phyloP scores from a whole-genome alignment of 1,284 basidiomycete species.

The Cystobasidiaceae sp. region DNA sequence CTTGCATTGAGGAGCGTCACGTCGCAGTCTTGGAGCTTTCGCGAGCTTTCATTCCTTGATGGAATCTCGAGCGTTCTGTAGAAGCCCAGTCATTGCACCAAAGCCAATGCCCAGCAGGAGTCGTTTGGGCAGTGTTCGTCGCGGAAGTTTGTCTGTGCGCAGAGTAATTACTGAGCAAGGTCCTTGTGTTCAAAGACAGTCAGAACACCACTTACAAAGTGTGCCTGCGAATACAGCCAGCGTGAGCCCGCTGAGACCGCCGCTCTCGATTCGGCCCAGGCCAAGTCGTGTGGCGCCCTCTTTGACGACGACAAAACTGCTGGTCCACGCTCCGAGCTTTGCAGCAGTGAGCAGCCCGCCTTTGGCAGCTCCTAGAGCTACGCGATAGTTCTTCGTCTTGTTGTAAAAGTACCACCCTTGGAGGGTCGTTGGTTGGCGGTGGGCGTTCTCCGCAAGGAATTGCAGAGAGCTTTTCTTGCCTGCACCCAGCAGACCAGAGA shows the following conservation, averaged over 20 bases:
- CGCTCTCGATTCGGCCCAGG: conserved; percentile 30
- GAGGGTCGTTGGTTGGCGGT: conserved; percentile 70
- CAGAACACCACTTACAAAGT: conserved; percentile 34
- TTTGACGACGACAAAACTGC: conserved; percentile 35
- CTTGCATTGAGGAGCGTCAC: no score
- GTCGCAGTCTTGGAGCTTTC: neutral
- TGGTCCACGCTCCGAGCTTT: conserved; percentile 52
- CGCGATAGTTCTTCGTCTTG: conserved; percentile 82
- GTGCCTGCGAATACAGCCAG: conserved; percentile 32
- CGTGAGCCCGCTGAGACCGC: conserved; percentile 26
- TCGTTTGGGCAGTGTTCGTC: conserved; percentile 23
- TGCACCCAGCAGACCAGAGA: conserved; percentile 38
- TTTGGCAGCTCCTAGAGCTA: conserved; percentile 65
- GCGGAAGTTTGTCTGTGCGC: conserved; percentile 34
- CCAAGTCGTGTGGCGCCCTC: conserved; percentile 30
- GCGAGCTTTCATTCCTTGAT: neutral
- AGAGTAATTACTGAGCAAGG: no score
- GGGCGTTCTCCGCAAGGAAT: conserved; percentile 59
- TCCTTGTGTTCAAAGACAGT: neutral
- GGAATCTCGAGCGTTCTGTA: conserved; percentile 14
- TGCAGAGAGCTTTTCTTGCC: conserved; percentile 52
- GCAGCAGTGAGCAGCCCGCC: conserved; percentile 59
- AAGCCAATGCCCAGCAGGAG: conserved; percentile 34
- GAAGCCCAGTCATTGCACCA: conserved; percentile 37
- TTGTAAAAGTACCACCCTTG: conserved; percentile 87